These are phyloP conservation scores for Prinsepia uniflora DNA, from an alignment of 306 rosid species.

Conservation along the genomic window DNA sequence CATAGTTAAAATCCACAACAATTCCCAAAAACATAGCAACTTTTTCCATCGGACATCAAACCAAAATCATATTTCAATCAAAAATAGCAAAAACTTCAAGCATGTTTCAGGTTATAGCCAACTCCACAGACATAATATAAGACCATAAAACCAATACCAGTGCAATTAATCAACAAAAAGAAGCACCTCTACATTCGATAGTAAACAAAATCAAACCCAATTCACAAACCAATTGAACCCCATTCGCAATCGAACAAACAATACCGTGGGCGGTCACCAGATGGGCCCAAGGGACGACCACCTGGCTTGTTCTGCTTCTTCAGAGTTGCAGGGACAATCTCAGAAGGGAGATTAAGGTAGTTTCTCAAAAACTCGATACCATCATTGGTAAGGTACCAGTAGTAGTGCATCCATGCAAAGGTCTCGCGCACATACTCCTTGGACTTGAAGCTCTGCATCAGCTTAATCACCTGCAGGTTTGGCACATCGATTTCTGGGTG, in stretches of 20 bases:
- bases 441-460: slow-evolving; percentile 96
- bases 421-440: slow-evolving; percentile 90
- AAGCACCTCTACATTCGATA: neutral
- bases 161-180: neutral
- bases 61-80: neutral
- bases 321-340: slow-evolving; percentile 83
- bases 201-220: too few species aligned
- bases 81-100: neutral
- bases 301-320: slow-evolving; percentile 76
- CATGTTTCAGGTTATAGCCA: too few species aligned
- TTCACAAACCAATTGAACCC: too few species aligned
- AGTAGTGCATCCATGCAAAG: slow-evolving; percentile 93
- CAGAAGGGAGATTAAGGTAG: slow-evolving; percentile 88
- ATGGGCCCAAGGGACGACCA: slow-evolving; percentile 68
- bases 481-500: slow-evolving; percentile 94
- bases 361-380: slow-evolving; percentile 85
- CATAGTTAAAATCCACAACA: neutral
- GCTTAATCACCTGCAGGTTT: slow-evolving; percentile 85
- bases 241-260: neutral
- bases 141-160: neutral
- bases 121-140: neutral
- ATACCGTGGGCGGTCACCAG: slow-evolving; percentile 86
- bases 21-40: neutral
- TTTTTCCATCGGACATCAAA: neutral
- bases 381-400: slow-evolving; percentile 88